phyloP scores from a whole-genome alignment of 202 grass and related monocot genomes.

The Schoenoplectus triqueter region DNA sequence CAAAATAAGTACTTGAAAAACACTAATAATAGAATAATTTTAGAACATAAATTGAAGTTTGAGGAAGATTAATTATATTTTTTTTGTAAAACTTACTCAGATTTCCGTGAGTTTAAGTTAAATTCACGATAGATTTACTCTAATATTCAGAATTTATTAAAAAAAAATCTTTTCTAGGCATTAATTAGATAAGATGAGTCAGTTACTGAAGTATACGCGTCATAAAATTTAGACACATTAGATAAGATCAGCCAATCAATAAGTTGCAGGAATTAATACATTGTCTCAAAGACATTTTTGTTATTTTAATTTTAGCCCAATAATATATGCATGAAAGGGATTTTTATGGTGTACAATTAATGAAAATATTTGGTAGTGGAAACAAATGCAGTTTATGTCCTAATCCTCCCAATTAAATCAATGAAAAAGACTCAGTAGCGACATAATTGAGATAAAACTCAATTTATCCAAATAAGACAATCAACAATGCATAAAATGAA shows the following conservation, averaged over 20 bases:
- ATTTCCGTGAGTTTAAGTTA: too few species aligned
- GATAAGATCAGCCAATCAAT: not conserved
- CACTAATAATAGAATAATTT: too few species aligned
- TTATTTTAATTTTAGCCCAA: not conserved
- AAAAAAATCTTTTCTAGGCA: too few species aligned
- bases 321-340: slow-evolving; percentile 10
- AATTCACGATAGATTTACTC: too few species aligned
- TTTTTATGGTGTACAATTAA: not conserved
- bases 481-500: not conserved
- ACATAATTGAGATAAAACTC: not conserved
- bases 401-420: not conserved
- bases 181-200: too few species aligned
- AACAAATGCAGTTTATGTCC: not conserved
- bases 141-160: too few species aligned
- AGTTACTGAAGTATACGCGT: not conserved
- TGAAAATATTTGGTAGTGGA: slow-evolving; percentile 26
- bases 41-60: too few species aligned
- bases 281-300: not conserved
- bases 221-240: not conserved
- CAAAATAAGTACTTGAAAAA: too few species aligned
- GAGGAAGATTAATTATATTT: too few species aligned
- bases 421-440: slow-evolving; percentile 17
- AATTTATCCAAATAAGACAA: not conserved
- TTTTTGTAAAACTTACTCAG: too few species aligned
- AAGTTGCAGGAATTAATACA: not conserved